These are phyloP conservation scores for Tuber melanosporum DNA, from an alignment of 495 filamentous ascomycete genomes.

Conservation along the genomic window DNA sequence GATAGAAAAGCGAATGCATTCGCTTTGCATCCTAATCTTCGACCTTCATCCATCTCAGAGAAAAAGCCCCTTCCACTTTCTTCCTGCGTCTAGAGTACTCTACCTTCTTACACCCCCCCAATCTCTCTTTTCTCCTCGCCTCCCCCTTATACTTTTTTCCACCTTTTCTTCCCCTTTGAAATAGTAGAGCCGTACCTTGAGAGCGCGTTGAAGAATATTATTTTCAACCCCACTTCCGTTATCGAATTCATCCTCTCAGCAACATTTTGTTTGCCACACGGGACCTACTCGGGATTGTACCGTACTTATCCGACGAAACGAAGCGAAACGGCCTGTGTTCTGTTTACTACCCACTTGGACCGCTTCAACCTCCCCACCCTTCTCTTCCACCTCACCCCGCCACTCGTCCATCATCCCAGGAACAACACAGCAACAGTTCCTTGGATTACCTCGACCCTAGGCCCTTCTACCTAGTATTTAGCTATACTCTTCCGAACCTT, in stretches of 20 bases:
- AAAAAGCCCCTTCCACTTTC: neutral
- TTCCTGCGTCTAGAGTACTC: neutral
- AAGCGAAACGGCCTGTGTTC: neutral
- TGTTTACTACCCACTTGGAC: neutral
- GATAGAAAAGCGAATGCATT: neutral
- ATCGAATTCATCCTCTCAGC: neutral
- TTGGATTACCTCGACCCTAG: neutral
- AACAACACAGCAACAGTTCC: neutral
- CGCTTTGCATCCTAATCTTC: neutral
- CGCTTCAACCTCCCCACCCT: neutral
- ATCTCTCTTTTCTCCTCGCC: neutral
- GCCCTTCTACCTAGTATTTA: neutral
- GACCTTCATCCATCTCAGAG: neutral
- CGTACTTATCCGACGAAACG: neutral
- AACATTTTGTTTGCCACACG: neutral
- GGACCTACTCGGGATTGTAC: neutral
- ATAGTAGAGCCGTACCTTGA: neutral
- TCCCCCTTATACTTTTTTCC: neutral
- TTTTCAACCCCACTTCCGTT: neutral
- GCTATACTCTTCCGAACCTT: slow-evolving; percentile 12
- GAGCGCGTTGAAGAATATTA: neutral
- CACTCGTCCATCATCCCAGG: neutral
- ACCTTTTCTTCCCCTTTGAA: neutral
- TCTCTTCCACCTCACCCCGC: neutral
- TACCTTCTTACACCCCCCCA: neutral